phyloP scores from a whole-genome alignment of 306 rosid genomes.

The Pueraria montana region DNA sequence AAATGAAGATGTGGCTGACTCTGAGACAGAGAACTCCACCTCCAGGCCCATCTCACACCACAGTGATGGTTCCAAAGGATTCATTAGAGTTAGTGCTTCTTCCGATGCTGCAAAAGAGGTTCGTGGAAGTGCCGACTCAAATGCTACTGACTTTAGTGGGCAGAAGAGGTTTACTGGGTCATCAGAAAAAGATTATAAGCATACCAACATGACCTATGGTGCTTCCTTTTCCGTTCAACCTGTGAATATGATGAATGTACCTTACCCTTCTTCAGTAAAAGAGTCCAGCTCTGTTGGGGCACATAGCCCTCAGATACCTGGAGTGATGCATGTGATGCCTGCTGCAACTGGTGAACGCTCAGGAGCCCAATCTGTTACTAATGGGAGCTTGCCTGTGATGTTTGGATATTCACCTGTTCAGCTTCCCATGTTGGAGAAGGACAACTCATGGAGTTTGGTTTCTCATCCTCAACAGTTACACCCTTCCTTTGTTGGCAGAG shows the following conservation, averaged over 20 bases:
- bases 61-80: slow-evolving; percentile 70
- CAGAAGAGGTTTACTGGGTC: slow-evolving; percentile 70
- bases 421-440: slow-evolving; percentile 85
- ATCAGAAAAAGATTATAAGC: slow-evolving; percentile 76
- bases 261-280: slow-evolving; percentile 66
- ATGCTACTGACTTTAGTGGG: slow-evolving; percentile 64
- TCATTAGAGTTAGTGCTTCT: slow-evolving; percentile 63
- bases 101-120: slow-evolving; percentile 74
- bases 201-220: slow-evolving; percentile 61
- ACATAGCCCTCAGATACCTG: slow-evolving; percentile 63
- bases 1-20: slow-evolving; percentile 95
- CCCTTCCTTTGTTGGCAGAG: slow-evolving; percentile 67
- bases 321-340: slow-evolving; percentile 78
- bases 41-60: slow-evolving; percentile 69
- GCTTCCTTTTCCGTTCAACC: slow-evolving; percentile 68
- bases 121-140: slow-evolving; percentile 58
- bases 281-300: slow-evolving; percentile 66
- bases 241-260: slow-evolving; percentile 69
- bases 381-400: slow-evolving; percentile 76
- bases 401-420: slow-evolving; percentile 86
- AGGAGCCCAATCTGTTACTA: slow-evolving; percentile 66
- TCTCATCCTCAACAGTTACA: slow-evolving; percentile 85
- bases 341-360: slow-evolving; percentile 61
- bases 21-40: slow-evolving; percentile 87
- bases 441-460: slow-evolving; percentile 77